Evolutionary conservation across 179 eudicot species (phyloP).

Genomic region (Pouteria campechiana): DNA sequence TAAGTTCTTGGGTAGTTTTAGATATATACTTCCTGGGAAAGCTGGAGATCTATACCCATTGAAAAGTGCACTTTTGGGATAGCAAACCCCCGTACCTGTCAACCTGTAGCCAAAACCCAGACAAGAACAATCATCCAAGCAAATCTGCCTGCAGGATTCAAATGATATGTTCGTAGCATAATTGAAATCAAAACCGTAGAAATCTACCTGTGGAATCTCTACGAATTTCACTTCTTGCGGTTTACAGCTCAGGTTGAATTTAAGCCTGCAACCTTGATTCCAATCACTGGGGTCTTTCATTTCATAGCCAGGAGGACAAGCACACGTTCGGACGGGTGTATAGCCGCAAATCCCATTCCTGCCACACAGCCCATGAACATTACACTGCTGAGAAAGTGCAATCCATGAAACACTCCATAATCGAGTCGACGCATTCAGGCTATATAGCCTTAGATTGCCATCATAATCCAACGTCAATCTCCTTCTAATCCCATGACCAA

Average conservation of each 20-base stretch:
- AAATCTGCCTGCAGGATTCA: slow-evolving; percentile 20
- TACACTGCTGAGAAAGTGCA: slow-evolving; percentile 29
- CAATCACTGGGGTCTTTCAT: slow-evolving; percentile 22
- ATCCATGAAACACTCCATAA: slow-evolving; percentile 36
- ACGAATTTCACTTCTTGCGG: slow-evolving; percentile 21
- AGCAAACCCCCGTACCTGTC: slow-evolving; percentile 16
- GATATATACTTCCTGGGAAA: slow-evolving; percentile 18
- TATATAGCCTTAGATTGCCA: slow-evolving; percentile 50
- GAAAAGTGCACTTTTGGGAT: slow-evolving; percentile 24
- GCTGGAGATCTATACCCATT: slow-evolving; percentile 18
- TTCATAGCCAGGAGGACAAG: slow-evolving; percentile 37
- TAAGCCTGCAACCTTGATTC: slow-evolving; percentile 41
- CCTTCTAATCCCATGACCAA: slow-evolving; percentile 27
- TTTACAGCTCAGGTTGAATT: slow-evolving; percentile 16
- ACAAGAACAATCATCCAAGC: slow-evolving; percentile 23
- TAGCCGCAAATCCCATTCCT: slow-evolving; percentile 35
- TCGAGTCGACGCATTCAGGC: slow-evolving; percentile 24
- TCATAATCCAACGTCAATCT: slow-evolving; percentile 46
- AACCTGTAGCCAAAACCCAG: slow-evolving; percentile 30
- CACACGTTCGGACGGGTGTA: slow-evolving; percentile 24
- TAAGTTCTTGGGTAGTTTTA: too few species aligned
- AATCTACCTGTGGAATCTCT: slow-evolving; percentile 29
- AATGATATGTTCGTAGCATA: slow-evolving; percentile 1
- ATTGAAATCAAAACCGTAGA: slow-evolving; percentile 34
- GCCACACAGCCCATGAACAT: slow-evolving; percentile 51